Conservation (phyloP, 2,329 filamentous ascomycete genomes). For the Beauveria caledonica region DNA sequence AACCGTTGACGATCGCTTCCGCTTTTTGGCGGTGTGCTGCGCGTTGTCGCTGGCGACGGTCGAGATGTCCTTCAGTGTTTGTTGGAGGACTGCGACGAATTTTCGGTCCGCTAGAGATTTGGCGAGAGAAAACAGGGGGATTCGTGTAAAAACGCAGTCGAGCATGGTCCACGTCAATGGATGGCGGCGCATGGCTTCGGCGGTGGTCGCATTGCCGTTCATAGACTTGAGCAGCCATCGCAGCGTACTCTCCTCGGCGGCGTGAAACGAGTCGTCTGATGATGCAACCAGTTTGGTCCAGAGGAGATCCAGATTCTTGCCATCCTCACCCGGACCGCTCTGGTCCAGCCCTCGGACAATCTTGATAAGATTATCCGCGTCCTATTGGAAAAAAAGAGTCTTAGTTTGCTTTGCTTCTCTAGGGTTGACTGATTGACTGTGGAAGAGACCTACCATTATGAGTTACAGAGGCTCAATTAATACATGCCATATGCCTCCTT, state of each 20-base stretch:
- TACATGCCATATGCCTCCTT: neutral
- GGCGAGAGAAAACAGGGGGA: constrained; percentile 62
- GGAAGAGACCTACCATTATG: neutral
- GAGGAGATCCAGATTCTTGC: constrained; percentile 40
- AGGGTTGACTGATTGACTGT: neutral
- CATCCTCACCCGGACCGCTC: constrained; percentile 33
- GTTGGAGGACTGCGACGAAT: constrained; percentile 58
- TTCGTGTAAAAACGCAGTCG: constrained; percentile 49
- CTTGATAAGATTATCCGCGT: constrained; percentile 37
- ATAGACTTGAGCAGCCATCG: constrained; percentile 57
- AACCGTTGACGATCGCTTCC: constrained; percentile 35
- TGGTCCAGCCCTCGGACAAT: constrained; percentile 49
- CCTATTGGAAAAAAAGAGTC: constrained; percentile 16
- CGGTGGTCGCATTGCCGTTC: constrained; percentile 37
- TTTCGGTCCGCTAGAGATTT: constrained; percentile 62
- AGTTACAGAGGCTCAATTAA: neutral
- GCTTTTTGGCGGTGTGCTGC: constrained; percentile 28
- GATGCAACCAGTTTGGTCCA: constrained; percentile 41
- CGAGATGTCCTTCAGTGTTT: constrained; percentile 53
- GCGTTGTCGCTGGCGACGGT: constrained; percentile 20
- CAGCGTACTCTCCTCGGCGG: constrained; percentile 49
- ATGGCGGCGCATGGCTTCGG: constrained; percentile 46
- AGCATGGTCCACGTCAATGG: constrained; percentile 55
- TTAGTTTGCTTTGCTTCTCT: neutral
- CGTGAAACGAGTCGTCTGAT: constrained; percentile 36